Evolutionary conservation across 768 basidiomycete species (phyloP), one percentile per base, ranked within the genome.

Genomic region (Rhizopogon salebrosus): DNA sequence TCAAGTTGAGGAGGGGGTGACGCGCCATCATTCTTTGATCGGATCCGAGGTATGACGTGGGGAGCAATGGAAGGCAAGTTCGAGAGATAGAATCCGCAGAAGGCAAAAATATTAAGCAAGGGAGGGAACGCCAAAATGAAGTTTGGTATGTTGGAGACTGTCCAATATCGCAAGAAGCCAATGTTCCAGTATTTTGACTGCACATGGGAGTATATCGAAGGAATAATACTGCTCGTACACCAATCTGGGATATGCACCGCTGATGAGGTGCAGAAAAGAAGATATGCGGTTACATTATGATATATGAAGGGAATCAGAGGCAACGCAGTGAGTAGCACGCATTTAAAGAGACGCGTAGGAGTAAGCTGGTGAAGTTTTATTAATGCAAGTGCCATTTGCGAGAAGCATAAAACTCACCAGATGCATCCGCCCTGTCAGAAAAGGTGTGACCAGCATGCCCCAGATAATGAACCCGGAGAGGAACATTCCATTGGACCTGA

Each of bases 151-250:
- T 99, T 95, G 27, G 78, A 70, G 22, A 72, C 55, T 0, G 85
- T 85, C 92, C 92, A 99, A 68, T 98, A 98, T 3, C 75, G 80
- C 55, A 99, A 68, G 57, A 95, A 81, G 14, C 95, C 93, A 40
- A 79, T 72, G 64, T 88, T 76, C 97, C 95, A 99, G 67, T 98
- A 98, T 49, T 78, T 74, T 4, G 70, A 70, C 65, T 99, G 95
- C 2, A 89, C 88, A 62, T 91, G 80, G 9, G 80, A 71, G 67
- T 98, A 99, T 51, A 92, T 83, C 13, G 82, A 80, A 0, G 93
- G 92, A 5, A 83, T 62, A 22, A 64, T 37, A 0, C 64, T 54
- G 5, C 18, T 51, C 3, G 65, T 49, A 68, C 95, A 98, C 95
- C 95, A 98, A 4, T 48, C 61, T 8, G 72, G 66, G 26, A 62